Percentiles rank a stretch among this genome's conserved stretches.
Evolutionary conservation across 2,329 filamentous ascomycete genomes (phyloP).

Genomic region (Sordariomycetes sp.): DNA sequence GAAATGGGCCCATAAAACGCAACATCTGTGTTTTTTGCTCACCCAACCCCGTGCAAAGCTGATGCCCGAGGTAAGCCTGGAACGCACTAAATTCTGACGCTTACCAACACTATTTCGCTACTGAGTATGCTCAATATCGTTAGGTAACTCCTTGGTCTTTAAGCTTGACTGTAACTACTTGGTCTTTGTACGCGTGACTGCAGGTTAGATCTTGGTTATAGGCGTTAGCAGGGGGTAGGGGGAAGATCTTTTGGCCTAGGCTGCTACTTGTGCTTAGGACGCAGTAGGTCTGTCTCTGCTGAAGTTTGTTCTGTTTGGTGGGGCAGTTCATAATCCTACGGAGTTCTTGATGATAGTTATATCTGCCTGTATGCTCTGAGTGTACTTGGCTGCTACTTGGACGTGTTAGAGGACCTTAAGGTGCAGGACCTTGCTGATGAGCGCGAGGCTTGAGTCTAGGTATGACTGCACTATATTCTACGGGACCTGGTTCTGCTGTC

Average conservation of each 20-base stretch:
- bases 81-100: no score
- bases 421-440: constrained; percentile 9
- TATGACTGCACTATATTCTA: constrained; percentile 11
- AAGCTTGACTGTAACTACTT: constrained; percentile 12
- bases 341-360: constrained; percentile 11
- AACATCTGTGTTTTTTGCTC: no score
- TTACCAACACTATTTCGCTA: no score
- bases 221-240: constrained; percentile 6
- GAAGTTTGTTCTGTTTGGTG: constrained; percentile 9
- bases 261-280: constrained; percentile 10
- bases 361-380: constrained; percentile 12
- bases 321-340: constrained; percentile 10
- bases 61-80: no score
- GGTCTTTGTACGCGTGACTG: constrained; percentile 12
- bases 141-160: constrained; percentile 11
- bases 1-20: no score
- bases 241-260: constrained; percentile 5
- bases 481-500: constrained; percentile 9
- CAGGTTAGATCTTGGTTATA: constrained; percentile 9
- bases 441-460: constrained; percentile 10
- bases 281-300: constrained; percentile 6
- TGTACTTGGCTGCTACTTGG: constrained; percentile 10
- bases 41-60: no score
- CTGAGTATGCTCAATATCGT: constrained; percentile 7
- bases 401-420: constrained; percentile 11